Evolutionary conservation across 345 rosid genomes (phyloP).

Genomic region (Arabidopsis thaliana): TAIR10.1 NC_003074.8:8824001-8824500

Average conservation of each 20-base stretch:
- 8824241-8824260: conserved; percentile 2
- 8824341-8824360: conserved; percentile 98
- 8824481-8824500: conserved; percentile 85
- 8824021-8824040: conserved; percentile 90
- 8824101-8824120: conserved; percentile 94
- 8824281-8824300: conserved; percentile 13
- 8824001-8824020: conserved; percentile 70
- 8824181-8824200: conserved; percentile 91
- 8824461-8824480: conserved; percentile 99
- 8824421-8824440: conserved; percentile 89
- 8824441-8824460: conserved; percentile 97
- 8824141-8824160: conserved; percentile 93
- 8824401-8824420: conserved; percentile 92
- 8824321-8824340: conserved; percentile 96
- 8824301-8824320: conserved; percentile 99
- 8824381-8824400: conserved; percentile 96
- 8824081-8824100: conserved; percentile 96
- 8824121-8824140: conserved; percentile 98
- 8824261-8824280: conserved; percentile 6
- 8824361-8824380: conserved; percentile 84
- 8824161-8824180: conserved; percentile 70
- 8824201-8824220: conserved; percentile 66
- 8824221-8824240: conserved; percentile 16
- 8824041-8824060: conserved; percentile 91
- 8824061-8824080: conserved; percentile 74